These are phyloP conservation scores for Arabidopsis hybrid DNA, from an alignment of 441 rosid species.

Conservation along the genomic window DNA sequence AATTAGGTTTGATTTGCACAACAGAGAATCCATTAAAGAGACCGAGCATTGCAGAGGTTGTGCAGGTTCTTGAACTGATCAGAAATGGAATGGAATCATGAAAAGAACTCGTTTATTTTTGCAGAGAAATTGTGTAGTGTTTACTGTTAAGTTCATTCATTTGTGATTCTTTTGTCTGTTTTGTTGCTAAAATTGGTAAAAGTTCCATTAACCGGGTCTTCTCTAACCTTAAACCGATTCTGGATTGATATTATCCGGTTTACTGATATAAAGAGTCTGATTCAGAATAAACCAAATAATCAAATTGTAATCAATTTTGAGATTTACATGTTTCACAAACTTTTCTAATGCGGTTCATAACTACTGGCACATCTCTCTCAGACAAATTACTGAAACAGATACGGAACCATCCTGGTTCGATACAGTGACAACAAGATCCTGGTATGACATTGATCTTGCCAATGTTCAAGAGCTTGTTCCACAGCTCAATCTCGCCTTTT, in stretches of 20 bases:
- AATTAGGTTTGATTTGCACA: constrained; percentile 84
- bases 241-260: neutral
- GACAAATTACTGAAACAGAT: constrained; percentile 72
- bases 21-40: constrained; percentile 76
- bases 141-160: constrained; percentile 11
- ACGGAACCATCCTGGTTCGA: constrained; percentile 94
- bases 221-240: neutral
- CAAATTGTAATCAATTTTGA: constrained; percentile 52
- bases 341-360: constrained; percentile 65
- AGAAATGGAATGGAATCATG: constrained; percentile 67
- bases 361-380: constrained; percentile 66
- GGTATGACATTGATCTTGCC: constrained; percentile 80
- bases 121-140: constrained; percentile 26
- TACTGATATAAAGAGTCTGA: too few relatives aligned
- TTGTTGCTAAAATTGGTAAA: constrained; percentile 2
- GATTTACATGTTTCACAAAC: constrained; percentile 69
- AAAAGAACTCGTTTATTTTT: constrained; percentile 27
- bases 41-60: constrained; percentile 96
- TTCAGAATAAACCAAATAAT: constrained; percentile 22
- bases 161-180: constrained; percentile 15
- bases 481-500: constrained; percentile 90
- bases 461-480: constrained; percentile 77
- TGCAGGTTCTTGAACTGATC: constrained; percentile 90
- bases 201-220: neutral
- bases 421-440: constrained; percentile 90